phyloP scores from a whole-genome alignment of 495 filamentous ascomycete species.

The Penicillium turbatum region DNA sequence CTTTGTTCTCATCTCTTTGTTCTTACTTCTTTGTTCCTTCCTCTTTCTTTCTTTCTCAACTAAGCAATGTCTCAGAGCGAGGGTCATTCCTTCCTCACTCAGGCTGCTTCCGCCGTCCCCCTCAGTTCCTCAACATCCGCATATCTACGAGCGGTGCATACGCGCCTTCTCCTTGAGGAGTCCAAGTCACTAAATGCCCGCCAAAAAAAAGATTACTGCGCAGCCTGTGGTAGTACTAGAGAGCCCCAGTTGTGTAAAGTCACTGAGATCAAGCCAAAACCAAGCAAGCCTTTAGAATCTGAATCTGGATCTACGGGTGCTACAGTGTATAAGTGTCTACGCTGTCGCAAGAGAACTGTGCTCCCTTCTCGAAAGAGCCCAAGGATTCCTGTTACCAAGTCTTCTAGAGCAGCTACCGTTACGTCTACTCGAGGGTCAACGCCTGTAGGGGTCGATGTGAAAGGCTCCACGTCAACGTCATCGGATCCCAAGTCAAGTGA shows the following conservation, averaged over 20 bases:
- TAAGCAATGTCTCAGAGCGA: constrained; percentile 34
- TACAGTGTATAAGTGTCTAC: constrained; percentile 37
- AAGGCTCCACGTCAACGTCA: background rate
- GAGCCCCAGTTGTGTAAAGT: constrained; percentile 40
- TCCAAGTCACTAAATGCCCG: constrained; percentile 34
- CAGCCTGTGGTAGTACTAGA: constrained; percentile 49
- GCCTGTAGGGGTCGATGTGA: constrained; percentile 6
- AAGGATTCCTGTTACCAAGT: constrained; percentile 8
- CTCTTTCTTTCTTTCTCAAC: background rate
- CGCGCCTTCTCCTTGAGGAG: constrained; percentile 38
- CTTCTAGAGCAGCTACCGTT: constrained; percentile 1
- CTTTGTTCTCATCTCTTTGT: background rate
- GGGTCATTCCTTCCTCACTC: constrained; percentile 38
- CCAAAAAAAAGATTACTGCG: constrained; percentile 42
- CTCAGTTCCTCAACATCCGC: constrained; percentile 47
- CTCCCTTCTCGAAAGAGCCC: constrained; percentile 13
- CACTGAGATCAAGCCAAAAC: constrained; percentile 24
- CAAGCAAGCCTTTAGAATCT: constrained; percentile 12
- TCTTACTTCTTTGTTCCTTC: background rate
- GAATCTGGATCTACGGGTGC: constrained; percentile 21
- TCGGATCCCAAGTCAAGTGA: constrained; percentile 26
- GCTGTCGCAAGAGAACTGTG: constrained; percentile 36
- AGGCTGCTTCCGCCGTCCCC: constrained; percentile 41
- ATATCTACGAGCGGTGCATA: constrained; percentile 42
- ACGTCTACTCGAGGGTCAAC: constrained; percentile 8